Evolutionary conservation across 352 stramenopile species (phyloP).

Genomic region (Phytophthora tentaculata): DNA sequence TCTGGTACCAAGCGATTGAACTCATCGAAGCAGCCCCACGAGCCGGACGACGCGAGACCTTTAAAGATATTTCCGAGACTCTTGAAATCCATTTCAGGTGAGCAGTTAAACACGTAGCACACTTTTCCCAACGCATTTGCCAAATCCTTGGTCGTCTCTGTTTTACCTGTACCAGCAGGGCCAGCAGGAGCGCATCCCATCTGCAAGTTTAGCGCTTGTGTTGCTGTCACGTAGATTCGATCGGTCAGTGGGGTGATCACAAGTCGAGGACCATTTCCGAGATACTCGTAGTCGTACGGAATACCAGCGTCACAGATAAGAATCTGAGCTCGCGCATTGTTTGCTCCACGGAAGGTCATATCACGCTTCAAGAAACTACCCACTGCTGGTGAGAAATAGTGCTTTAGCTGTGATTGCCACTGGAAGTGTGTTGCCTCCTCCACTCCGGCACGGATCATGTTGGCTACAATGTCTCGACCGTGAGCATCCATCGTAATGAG

Average conservation of each 20-base stretch:
- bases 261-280: slow-evolving; percentile 94
- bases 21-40: slow-evolving; percentile 97
- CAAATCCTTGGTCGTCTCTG: slow-evolving; percentile 96
- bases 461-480: slow-evolving; percentile 95
- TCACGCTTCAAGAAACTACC: slow-evolving; percentile 93
- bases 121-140: slow-evolving; percentile 94
- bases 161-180: slow-evolving; percentile 93
- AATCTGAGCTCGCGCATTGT: slow-evolving; percentile 85
- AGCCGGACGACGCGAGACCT: slow-evolving; percentile 92
- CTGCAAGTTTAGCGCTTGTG: slow-evolving; percentile 94
- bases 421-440: slow-evolving; percentile 89
- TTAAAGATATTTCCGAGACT: slow-evolving; percentile 98
- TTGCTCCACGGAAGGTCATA: slow-evolving; percentile 82
- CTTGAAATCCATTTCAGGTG: slow-evolving; percentile 97
- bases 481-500: slow-evolving; percentile 97
- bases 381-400: slow-evolving; percentile 91
- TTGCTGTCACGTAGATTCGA: slow-evolving; percentile 97
- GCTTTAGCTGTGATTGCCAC: slow-evolving; percentile 97
- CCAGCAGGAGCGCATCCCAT: slow-evolving; percentile 83
- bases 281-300: slow-evolving; percentile 97
- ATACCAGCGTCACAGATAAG: slow-evolving; percentile 94
- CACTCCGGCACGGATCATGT: slow-evolving; percentile 93
- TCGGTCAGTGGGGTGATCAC: slow-evolving; percentile 97
- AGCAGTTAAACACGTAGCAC: slow-evolving; percentile 97
- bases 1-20: slow-evolving; percentile 96